These are phyloP conservation scores for Aureobasidium sp. DNA, from an alignment of 2,329 filamentous ascomycete species.

Conservation along the genomic window DNA sequence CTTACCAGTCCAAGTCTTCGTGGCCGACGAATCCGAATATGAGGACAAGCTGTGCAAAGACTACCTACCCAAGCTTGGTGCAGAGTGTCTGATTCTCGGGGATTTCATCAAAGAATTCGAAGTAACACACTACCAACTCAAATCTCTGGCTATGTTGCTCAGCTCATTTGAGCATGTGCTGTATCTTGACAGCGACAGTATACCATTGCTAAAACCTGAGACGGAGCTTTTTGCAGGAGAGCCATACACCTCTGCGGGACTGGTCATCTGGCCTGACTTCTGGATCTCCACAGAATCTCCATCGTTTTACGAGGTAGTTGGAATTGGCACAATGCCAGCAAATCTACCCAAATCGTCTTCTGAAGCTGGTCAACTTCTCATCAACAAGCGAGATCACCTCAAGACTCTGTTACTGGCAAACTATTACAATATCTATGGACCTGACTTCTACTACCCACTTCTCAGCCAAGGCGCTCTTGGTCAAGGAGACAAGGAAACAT, in stretches of 20 bases:
- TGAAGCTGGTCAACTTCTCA: constrained; percentile 41
- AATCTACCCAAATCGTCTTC: constrained; percentile 32
- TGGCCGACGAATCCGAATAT: constrained; percentile 34
- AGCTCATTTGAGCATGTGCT: constrained; percentile 43
- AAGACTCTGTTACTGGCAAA: constrained; percentile 38
- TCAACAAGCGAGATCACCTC: constrained; percentile 37
- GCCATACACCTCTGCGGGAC: constrained; percentile 35
- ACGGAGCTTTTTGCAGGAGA: constrained; percentile 33
- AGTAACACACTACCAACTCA: constrained; percentile 39
- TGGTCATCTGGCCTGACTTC: constrained; percentile 44
- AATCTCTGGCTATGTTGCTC: constrained; percentile 43
- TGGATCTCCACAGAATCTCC: constrained; percentile 36
- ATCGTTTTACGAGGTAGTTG: constrained; percentile 33
- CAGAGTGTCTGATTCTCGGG: constrained; percentile 37
- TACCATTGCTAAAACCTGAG: constrained; percentile 38
- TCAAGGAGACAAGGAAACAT: constrained; percentile 47
- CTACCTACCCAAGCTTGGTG: constrained; percentile 36
- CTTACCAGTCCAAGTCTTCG: constrained; percentile 41
- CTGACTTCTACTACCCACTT: constrained; percentile 39
- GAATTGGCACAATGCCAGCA: constrained; percentile 25
- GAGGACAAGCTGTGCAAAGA: constrained; percentile 37
- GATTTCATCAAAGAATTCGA: constrained; percentile 28
- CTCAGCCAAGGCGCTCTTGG: constrained; percentile 42
- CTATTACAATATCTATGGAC: constrained; percentile 45
- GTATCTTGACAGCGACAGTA: constrained; percentile 43